phyloP scores from a whole-genome alignment of 371 early-diverging fungal species.

The Chytridium lagenaria region DNA sequence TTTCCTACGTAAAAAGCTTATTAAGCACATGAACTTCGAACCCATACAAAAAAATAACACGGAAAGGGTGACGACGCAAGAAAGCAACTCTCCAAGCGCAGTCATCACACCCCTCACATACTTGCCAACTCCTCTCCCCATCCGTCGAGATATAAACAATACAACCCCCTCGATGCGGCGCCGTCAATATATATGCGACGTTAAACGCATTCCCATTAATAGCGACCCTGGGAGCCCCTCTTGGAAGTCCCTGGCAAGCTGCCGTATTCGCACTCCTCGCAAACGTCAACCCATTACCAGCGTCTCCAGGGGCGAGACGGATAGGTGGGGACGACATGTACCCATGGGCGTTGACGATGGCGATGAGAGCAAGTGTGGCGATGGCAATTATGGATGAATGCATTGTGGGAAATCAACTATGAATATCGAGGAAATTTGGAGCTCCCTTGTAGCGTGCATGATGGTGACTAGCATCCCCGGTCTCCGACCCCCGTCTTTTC shows the following conservation, averaged over 20 bases:
- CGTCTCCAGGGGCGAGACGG: conserved; percentile 24
- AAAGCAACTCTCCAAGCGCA: too few species aligned
- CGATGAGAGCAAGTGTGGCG: too few species aligned
- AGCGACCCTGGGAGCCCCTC: neutral
- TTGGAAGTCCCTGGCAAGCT: conserved; percentile 1
- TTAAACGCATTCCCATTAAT: neutral
- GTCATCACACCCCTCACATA: neutral
- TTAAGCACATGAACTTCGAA: neutral
- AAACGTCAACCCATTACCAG: conserved; percentile 14
- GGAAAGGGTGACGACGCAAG: too few species aligned
- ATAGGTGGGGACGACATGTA: conserved; percentile 15
- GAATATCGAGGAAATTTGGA: too few species aligned
- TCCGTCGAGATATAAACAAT: neutral
- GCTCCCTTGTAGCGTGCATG: too few species aligned
- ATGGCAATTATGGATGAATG: too few species aligned
- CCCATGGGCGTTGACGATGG: conserved; percentile 16
- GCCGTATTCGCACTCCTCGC: neutral
- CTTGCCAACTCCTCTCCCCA: neutral
- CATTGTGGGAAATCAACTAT: too few species aligned
- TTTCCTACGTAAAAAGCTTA: neutral
- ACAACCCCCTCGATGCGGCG: conserved; percentile 2
- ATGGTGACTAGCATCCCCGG: too few species aligned
- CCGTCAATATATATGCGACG: neutral
- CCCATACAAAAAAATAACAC: too few species aligned
- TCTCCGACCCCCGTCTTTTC: too few species aligned